phyloP scores from a whole-genome alignment of 2,329 filamentous ascomycete genomes.

The Geoglossum cookeanum region DNA sequence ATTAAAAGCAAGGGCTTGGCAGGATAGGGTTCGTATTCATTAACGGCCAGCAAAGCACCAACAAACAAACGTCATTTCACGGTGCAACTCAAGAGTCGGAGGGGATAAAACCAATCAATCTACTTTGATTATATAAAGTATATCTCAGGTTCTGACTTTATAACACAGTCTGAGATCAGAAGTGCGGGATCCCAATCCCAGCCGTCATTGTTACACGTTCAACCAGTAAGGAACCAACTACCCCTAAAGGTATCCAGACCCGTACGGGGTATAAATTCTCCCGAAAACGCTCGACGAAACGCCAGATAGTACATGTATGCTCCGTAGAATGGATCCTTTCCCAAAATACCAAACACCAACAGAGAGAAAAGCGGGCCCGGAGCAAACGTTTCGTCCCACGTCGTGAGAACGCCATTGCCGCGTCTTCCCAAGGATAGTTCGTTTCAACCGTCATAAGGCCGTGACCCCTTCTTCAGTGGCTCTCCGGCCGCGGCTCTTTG shows the following conservation, averaged over 20 bases:
- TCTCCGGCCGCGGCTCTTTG: neutral
- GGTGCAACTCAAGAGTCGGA: too few species aligned
- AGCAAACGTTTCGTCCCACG: neutral
- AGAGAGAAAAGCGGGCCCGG: neutral
- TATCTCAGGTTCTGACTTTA: too few species aligned
- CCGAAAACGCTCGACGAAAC: neutral
- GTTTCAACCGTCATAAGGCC: neutral
- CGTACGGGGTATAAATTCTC: neutral
- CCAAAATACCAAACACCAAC: neutral
- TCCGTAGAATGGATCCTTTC: neutral
- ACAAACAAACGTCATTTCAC: too few species aligned
- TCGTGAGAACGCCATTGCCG: neutral
- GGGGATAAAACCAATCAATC: too few species aligned
- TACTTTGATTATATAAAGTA: too few species aligned
- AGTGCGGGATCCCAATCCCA: too few species aligned
- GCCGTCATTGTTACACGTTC: neutral
- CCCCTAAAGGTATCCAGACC: neutral
- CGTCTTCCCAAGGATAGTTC: neutral
- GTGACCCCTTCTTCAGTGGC: neutral
- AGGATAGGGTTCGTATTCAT: too few species aligned
- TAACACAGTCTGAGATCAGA: too few species aligned
- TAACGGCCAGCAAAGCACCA: too few species aligned
- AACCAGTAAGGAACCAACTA: neutral
- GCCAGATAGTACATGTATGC: neutral
- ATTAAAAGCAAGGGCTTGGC: too few species aligned